Evolutionary conservation across 176 grass and related monocot species (phyloP).

Genomic region (Zoysia pacifica): DNA sequence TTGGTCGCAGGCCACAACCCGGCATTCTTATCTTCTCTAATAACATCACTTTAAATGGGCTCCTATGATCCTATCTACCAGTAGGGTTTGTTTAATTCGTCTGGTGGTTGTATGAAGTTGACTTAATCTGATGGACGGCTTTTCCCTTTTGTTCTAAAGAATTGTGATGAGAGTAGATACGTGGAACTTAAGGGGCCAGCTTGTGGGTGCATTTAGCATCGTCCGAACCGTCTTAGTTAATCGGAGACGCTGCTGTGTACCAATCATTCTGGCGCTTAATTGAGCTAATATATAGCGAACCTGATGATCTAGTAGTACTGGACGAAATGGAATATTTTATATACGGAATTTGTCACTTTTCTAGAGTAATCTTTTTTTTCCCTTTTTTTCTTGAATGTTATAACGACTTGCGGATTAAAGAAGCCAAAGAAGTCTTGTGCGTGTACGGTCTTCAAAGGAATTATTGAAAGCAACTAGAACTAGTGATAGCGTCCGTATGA

Average conservation of each 20-base stretch:
- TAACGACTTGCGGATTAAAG: background rate
- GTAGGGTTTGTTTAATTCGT: slow-evolving; percentile 5
- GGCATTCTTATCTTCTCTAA: slow-evolving; percentile 13
- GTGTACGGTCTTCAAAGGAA: background rate
- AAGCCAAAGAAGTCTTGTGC: background rate
- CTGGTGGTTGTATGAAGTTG: slow-evolving; percentile 14
- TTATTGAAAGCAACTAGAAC: too few species aligned
- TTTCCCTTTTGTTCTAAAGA: slow-evolving; percentile 24
- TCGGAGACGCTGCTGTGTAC: background rate
- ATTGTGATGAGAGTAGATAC: background rate
- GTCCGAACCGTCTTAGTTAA: background rate
- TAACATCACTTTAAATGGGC: background rate
- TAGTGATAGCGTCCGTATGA: too few species aligned
- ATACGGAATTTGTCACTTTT: background rate
- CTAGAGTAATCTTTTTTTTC: background rate
- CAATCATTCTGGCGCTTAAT: slow-evolving; percentile 25
- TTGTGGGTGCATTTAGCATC: background rate
- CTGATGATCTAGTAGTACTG: background rate
- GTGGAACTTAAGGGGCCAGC: background rate
- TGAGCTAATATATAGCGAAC: slow-evolving; percentile 9
- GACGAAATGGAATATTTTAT: background rate
- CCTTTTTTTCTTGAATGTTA: background rate
- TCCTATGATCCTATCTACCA: background rate
- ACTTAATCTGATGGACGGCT: background rate
- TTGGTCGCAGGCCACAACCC: background rate